Conservation (phyloP, 192 early-diverging fungal species). For the Rhizoclosmatium globosum region DNA sequence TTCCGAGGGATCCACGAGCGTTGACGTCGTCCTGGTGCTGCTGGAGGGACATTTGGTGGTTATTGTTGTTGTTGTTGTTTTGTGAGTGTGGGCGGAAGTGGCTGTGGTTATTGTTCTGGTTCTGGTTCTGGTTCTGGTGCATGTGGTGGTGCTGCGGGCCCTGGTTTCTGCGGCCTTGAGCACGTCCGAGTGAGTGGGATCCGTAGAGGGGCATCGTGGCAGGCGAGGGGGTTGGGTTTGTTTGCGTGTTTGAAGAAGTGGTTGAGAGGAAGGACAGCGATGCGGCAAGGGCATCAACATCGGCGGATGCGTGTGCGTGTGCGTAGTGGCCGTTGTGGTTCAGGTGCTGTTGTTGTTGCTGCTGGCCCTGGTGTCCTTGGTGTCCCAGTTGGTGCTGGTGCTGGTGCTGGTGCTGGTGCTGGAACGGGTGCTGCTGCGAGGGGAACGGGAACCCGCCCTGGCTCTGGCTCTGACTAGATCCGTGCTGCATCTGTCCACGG, state of each 20-base stretch:
- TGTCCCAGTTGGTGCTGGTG: neutral
- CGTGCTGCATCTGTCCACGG: too few relatives aligned
- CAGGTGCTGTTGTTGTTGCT: neutral
- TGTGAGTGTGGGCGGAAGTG: neutral
- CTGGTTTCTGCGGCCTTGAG: neutral
- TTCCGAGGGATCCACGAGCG: neutral
- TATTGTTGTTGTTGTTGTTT: neutral
- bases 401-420: neutral
- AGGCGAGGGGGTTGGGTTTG: neutral
- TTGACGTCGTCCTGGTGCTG: slow-evolving; percentile 19
- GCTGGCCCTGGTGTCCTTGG: neutral
- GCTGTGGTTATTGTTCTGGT: neutral
- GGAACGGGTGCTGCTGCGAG: neutral
- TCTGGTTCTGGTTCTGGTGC: slow-evolving; percentile 1
- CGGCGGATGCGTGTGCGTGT: neutral
- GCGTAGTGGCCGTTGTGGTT: neutral
- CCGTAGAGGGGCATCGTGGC: neutral
- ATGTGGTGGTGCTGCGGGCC: neutral
- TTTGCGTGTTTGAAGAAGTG: neutral
- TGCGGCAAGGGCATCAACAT: neutral
- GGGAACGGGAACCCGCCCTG: neutral
- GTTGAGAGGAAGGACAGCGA: neutral
- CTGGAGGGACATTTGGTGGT: slow-evolving; percentile 8
- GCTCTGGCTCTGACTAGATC: neutral
- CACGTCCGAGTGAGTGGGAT: neutral